Percentiles rank a stretch among this genome's conserved stretches.
Conservation (phyloP, 2,329 filamentous ascomycete genomes). For the Penicillium sumatraense region DNA sequence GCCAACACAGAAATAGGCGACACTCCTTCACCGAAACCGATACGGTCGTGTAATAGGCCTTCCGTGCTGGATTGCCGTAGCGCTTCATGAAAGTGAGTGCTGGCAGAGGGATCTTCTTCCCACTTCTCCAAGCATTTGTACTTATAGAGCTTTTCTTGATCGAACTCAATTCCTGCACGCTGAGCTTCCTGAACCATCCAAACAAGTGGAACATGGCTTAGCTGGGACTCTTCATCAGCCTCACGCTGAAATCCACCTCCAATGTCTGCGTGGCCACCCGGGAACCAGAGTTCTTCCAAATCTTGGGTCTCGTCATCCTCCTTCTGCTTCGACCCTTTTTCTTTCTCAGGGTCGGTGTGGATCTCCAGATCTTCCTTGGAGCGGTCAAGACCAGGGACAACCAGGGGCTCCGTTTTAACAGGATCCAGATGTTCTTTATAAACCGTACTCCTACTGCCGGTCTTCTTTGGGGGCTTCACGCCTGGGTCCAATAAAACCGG, state of each 20-base stretch:
- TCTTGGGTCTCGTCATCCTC: conserved; percentile 52
- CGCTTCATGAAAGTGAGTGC: conserved; percentile 6
- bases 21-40: conserved; percentile 64
- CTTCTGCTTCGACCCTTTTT: not conserved
- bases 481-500: conserved; percentile 51
- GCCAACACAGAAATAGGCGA: conserved; percentile 56
- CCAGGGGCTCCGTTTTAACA: not conserved
- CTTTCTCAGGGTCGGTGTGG: not conserved
- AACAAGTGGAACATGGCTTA: conserved; percentile 68
- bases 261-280: conserved; percentile 75
- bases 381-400: not conserved
- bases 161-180: conserved; percentile 70
- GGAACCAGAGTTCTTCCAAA: conserved; percentile 73
- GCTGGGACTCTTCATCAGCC: conserved; percentile 56
- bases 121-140: conserved; percentile 43
- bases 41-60: conserved; percentile 67
- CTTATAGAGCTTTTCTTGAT: conserved; percentile 40
- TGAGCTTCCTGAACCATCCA: conserved; percentile 70
- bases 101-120: conserved; percentile 37
- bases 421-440: conserved; percentile 1
- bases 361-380: not conserved
- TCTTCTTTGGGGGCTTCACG: conserved; percentile 15
- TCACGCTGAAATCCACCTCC: conserved; percentile 71
- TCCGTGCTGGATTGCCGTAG: conserved; percentile 10
- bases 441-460: conserved; percentile 22